Evolutionary conservation across 371 early-diverging fungal genomes (phyloP), one percentile per base, ranked within the genome.

Genomic region (Zancudomyces culisetae): DNA sequence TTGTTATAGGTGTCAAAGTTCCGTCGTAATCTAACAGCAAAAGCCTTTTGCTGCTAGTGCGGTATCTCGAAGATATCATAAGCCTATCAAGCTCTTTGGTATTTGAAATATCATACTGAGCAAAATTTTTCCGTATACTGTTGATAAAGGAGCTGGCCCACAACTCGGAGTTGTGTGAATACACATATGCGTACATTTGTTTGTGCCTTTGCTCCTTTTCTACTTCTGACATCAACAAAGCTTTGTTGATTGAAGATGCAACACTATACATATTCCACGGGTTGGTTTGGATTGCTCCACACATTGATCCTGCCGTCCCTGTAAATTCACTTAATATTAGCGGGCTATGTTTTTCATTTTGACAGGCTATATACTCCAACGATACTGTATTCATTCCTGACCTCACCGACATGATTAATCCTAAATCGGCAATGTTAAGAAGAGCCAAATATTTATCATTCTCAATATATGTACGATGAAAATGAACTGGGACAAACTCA

Each of bases 361-460:
- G 92, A 63, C 92, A 93, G 10, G 84, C 86, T 49, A 96, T 78
- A 59, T 84, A 96, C 67, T 98, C 98, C 60, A 92, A 89, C 2
- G 91, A 88, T 1, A 91, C 90, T 10, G 93, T 71, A 65, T 97
- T 97, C 97, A 96, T 94, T 26, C 98, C 98, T 63, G 96, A 97
- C 41, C 92, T 78, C 19, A 97, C 65, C 2, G 85, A 79, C 1
- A 95, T 96, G 54, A 98, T 86, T 1, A 94, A 62, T 57, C 90
- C 84, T 3, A 86, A 78, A 65, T 97, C 95, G 4, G 92, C 91
- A 22, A 83, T 76, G 19, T 81, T 76, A 45, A 97, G 76, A 26
- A 98, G 71, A 1, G 92, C 98, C 57, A 89, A 72, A 54, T 96
- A 85, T 58, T 96, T 88, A 45, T 76, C 73, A 60, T 76, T 90